phyloP scores from a whole-genome alignment of 2,329 filamentous ascomycete genomes.

The Fusarium brachygibbosum region DNA sequence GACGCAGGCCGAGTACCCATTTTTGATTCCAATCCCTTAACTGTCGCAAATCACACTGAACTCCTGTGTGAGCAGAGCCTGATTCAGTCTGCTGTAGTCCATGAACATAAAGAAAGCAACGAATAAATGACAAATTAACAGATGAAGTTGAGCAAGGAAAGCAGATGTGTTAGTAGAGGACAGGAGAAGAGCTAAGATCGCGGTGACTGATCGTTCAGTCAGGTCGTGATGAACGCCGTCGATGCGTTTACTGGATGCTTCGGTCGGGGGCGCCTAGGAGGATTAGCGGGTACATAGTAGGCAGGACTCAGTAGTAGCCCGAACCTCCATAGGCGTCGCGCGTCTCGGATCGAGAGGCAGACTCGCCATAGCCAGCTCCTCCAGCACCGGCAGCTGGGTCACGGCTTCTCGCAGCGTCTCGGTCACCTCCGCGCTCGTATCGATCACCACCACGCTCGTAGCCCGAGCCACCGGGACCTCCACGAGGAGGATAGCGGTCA shows the following conservation, averaged over 20 bases:
- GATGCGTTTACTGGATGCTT: slow-evolving; percentile 44
- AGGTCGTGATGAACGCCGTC: slow-evolving; percentile 26
- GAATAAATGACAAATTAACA: slow-evolving; percentile 43
- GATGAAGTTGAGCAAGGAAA: slow-evolving; percentile 49
- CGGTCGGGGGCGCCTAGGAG: slow-evolving; percentile 51
- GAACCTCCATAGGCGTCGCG: slow-evolving; percentile 62
- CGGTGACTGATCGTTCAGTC: slow-evolving; percentile 36
- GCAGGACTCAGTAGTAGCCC: slow-evolving; percentile 44
- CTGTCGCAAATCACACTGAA: slow-evolving; percentile 56
- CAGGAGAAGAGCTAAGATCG: slow-evolving; percentile 46
- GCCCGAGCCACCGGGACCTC: slow-evolving; percentile 57
- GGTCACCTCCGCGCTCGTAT: slow-evolving; percentile 62
- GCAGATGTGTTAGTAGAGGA: slow-evolving; percentile 47
- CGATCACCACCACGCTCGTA: slow-evolving; percentile 61
- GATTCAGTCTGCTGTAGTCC: slow-evolving; percentile 50
- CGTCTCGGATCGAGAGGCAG: slow-evolving; percentile 58
- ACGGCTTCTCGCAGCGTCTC: slow-evolving; percentile 57
- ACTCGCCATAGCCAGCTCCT: slow-evolving; percentile 58
- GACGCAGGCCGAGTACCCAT: slow-evolving; percentile 54
- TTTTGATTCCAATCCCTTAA: slow-evolving; percentile 54
- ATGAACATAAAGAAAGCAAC: slow-evolving; percentile 48
- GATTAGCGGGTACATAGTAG: slow-evolving; percentile 49
- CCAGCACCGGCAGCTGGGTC: slow-evolving; percentile 55
- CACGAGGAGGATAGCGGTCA: slow-evolving; percentile 58
- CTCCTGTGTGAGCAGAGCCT: slow-evolving; percentile 54